Base-by-base conservation (phyloP, 2,329 filamentous ascomycete species). In the Fusarium burgessii region DNA sequence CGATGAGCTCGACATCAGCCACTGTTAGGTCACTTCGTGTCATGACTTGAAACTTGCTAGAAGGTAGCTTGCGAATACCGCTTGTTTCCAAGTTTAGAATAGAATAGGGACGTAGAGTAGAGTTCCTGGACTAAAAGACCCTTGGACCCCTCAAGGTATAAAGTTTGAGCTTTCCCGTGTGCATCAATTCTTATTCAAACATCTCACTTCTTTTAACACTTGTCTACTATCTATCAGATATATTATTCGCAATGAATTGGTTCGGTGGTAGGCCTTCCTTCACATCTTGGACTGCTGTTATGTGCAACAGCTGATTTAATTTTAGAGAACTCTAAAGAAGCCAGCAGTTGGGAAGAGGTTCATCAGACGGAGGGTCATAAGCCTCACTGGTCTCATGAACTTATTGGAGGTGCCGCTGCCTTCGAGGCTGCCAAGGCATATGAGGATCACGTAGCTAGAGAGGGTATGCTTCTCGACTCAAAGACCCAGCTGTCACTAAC, bases 381-480 rank as follows among this genome's bases (percentile, higher is more conserved):
- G 23, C 23, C 23, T 23, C 23, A 23, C 23, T 23, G 23, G 23
- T 71, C 75, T 11, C 78, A 79, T 46, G 78, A 79, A 17, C 68
- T 79, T 5, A 61, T 79, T 5, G 78, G 78, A 3, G 77, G 78
- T 14, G 78, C 78, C 0, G 78, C 78, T 9, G 78, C 78, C 2
- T 79, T 33, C 18, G 78, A 78, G 33, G 78, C 78, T 1, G 78
- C 78, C 45, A 79, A 78, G 68, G 74, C 74, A 0, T 79, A 79
- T 18, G 78, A 79, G 50, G 58, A 79, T 6, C 78, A 79, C 7
- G 70, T 72, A 7, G 74, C 72, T 12, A 38, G 20, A 7, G 76
- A 79, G 6, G 78, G 78, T 77, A 3, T 51, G 50, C 4, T 23
- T 23, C 23, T 23, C 23, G 6, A 23, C 23, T 23, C 23, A 23